These are phyloP conservation scores for Paracamarosporium sp. DNA, from an alignment of 2,329 filamentous ascomycete genomes.

Conservation along the genomic window DNA sequence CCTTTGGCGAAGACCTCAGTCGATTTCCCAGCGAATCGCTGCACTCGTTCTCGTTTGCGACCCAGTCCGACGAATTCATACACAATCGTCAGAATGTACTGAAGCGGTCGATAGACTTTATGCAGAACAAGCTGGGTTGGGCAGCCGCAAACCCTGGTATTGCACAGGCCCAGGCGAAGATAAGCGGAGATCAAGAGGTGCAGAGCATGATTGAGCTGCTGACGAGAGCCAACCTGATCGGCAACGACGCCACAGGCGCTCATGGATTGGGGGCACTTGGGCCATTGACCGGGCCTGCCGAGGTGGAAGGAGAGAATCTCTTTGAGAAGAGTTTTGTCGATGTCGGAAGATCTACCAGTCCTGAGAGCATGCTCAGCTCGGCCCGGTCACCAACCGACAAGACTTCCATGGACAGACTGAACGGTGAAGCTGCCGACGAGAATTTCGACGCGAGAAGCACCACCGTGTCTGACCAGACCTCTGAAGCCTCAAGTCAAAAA, in stretches of 20 bases:
- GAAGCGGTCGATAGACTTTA: constrained; percentile 94
- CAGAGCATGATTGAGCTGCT: constrained; percentile 91
- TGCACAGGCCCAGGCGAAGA: constrained; percentile 81
- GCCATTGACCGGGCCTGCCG: constrained; percentile 81
- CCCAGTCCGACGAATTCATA: constrained; percentile 90
- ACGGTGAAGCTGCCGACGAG: constrained; percentile 16
- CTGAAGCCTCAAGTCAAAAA: constrained; percentile 28
- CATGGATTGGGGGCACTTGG: constrained; percentile 59
- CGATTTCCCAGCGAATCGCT: constrained; percentile 95
- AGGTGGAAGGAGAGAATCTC: constrained; percentile 75
- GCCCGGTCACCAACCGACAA: constrained; percentile 26
- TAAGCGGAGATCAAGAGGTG: constrained; percentile 82
- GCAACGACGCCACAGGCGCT: constrained; percentile 66
- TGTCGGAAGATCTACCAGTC: constrained; percentile 56
- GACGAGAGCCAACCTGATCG: constrained; percentile 79
- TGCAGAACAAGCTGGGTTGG: constrained; percentile 91
- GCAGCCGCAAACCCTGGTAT: constrained; percentile 76
- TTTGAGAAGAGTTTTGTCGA: constrained; percentile 83
- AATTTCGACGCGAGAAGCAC: constrained; percentile 21
- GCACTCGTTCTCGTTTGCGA: constrained; percentile 97
- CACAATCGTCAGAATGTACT: constrained; percentile 92
- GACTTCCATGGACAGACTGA: constrained; percentile 14
- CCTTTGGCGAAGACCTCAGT: constrained; percentile 84
- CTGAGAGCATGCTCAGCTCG: constrained; percentile 45
- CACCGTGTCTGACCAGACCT: constrained; percentile 27